A percentile compares a stretch with the other conserved stretches of the same genome.
These are phyloP conservation scores for Bremia lactucae DNA, from an alignment of 352 stramenopile species.

Conservation along the genomic window DNA sequence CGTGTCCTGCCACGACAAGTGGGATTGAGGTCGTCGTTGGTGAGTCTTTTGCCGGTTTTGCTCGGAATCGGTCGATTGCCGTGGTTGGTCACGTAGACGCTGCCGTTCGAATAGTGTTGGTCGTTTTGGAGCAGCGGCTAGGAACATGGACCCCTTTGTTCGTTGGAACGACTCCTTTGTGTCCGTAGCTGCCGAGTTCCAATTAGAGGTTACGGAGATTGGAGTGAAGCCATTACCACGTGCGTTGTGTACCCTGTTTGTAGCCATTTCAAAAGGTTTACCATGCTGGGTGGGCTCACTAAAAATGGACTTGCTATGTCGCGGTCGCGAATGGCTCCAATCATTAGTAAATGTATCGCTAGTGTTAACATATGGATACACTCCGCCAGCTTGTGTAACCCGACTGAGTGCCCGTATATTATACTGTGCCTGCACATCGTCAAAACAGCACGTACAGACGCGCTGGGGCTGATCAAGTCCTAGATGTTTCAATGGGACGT, in stretches of 20 bases:
- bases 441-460: conserved; percentile 57
- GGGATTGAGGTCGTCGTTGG: conserved; percentile 8
- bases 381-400: conserved; percentile 14
- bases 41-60: conserved; percentile 5
- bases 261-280: conserved; percentile 13
- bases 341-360: conserved; percentile 9
- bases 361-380: conserved; percentile 15
- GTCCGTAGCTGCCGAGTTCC: conserved; percentile 11
- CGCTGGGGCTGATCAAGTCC: conserved; percentile 46
- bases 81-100: conserved; percentile 9
- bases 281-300: conserved; percentile 18
- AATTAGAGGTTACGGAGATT: conserved; percentile 10
- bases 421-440: conserved; percentile 40
- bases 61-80: conserved; percentile 6
- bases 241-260: too few species aligned
- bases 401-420: conserved; percentile 23
- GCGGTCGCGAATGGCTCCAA: conserved; percentile 10
- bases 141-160: conserved; percentile 21
- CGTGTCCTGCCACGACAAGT: conserved; percentile 17
- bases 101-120: conserved; percentile 20
- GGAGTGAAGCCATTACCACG: conserved; percentile 15
- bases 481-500: conserved; percentile 47
- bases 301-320: conserved; percentile 23
- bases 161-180: conserved; percentile 15
- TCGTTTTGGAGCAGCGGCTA: conserved; percentile 13